These are phyloP conservation scores for Garcia nutans DNA, from an alignment of 345 rosid species.

Conservation along the genomic window DNA sequence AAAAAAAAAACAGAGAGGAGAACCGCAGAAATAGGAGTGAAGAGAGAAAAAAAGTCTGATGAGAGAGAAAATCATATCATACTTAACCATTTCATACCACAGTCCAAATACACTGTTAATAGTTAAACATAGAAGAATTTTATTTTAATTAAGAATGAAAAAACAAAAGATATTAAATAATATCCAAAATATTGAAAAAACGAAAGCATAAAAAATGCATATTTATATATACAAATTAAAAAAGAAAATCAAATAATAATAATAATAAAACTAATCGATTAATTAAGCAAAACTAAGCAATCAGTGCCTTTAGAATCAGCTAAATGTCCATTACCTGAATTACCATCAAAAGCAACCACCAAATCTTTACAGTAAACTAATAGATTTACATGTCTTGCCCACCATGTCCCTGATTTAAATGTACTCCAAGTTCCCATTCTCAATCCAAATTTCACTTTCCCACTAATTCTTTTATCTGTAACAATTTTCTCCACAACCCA, in stretches of 20 bases:
- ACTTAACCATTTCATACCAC: too few species aligned
- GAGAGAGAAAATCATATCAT: too few species aligned
- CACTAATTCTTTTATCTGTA: constrained; percentile 18
- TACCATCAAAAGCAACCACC: constrained; percentile 27
- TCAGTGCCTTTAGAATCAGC: neutral
- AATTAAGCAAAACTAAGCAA: constrained; percentile 7
- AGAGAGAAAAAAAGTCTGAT: too few species aligned
- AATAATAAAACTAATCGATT: neutral
- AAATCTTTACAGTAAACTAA: constrained; percentile 37
- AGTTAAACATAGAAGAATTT: too few species aligned
- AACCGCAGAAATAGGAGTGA: too few species aligned
- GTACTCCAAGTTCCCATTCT: constrained; percentile 28
- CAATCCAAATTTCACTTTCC: constrained; percentile 29
- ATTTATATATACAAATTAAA: too few species aligned
- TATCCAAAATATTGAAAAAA: neutral
- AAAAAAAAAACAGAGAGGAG: too few species aligned
- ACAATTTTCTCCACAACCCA: constrained; percentile 27
- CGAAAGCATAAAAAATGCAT: too few species aligned
- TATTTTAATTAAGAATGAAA: too few species aligned
- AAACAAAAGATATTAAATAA: too few species aligned
- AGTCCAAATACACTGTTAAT: too few species aligned
- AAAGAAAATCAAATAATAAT: neutral
- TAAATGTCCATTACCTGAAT: constrained; percentile 4
- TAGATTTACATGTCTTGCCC: constrained; percentile 20
- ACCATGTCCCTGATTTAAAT: constrained; percentile 32